Conservation (phyloP, 306 rosid genomes). For the Phaseolus lunatus region DNA sequence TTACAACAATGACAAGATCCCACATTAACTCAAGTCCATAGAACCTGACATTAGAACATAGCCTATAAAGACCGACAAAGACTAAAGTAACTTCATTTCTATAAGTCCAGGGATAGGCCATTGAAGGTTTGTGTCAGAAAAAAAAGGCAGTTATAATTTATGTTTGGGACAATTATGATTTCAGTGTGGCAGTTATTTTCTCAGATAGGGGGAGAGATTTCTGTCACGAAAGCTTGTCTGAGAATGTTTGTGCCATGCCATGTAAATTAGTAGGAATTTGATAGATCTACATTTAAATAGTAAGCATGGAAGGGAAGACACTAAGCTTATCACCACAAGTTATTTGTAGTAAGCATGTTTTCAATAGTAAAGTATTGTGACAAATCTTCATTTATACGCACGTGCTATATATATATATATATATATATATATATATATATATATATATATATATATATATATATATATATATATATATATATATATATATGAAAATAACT, state of each 20-base stretch:
- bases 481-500: constrained; percentile 4
- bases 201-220: background rate
- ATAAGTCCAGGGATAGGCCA: background rate
- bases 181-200: background rate
- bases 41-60: background rate
- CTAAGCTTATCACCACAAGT: background rate
- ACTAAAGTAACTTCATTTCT: background rate
- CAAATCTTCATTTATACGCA: background rate
- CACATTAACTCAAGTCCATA: background rate
- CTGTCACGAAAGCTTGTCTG: background rate
- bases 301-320: background rate
- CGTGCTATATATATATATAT: background rate
- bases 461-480: too few species aligned
- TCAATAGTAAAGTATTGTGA: background rate
- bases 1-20: background rate
- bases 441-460: too few species aligned
- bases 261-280: background rate
- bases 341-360: background rate
- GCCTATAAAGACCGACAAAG: background rate
- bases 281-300: background rate
- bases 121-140: background rate
- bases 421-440: background rate
- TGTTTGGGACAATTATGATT: background rate
- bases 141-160: background rate
- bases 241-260: background rate